phyloP scores from a whole-genome alignment of 2,329 filamentous ascomycete species.

The Dendryphion nanum region DNA sequence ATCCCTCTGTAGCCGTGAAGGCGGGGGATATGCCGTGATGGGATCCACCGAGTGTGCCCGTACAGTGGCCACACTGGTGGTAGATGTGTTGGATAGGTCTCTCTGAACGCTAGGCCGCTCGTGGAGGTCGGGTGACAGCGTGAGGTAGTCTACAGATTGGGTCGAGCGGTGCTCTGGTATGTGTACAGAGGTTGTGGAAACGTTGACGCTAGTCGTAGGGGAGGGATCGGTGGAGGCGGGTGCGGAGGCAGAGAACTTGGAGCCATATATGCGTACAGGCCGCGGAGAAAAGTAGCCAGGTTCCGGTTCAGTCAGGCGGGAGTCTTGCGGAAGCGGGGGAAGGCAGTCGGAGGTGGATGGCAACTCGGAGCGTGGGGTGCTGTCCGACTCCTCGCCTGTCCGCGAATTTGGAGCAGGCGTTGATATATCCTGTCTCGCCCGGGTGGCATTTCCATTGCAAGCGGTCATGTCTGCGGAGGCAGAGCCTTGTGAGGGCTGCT shows the following conservation, averaged over 20 bases:
- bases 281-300: slow-evolving; percentile 41
- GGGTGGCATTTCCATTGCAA: slow-evolving; percentile 10
- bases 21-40: slow-evolving; percentile 9
- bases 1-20: slow-evolving; percentile 22
- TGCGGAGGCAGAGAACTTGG: slow-evolving; percentile 28
- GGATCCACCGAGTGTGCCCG: slow-evolving; percentile 33
- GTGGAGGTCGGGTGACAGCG: slow-evolving; percentile 10
- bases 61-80: slow-evolving; percentile 42
- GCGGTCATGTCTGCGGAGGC: slow-evolving; percentile 7
- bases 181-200: slow-evolving; percentile 23
- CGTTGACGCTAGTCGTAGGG: slow-evolving; percentile 27
- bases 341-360: slow-evolving; percentile 30
- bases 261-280: slow-evolving; percentile 32
- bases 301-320: slow-evolving; percentile 24
- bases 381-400: slow-evolving; percentile 31
- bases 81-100: slow-evolving; percentile 43
- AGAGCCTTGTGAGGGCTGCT: slow-evolving; percentile 6
- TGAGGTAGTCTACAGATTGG: slow-evolving; percentile 8
- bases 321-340: slow-evolving; percentile 17
- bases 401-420: slow-evolving; percentile 2
- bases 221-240: slow-evolving; percentile 30
- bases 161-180: slow-evolving; percentile 3
- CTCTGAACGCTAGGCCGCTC: slow-evolving; percentile 41
- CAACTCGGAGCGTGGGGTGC: slow-evolving; percentile 42
- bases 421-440: slow-evolving; percentile 2